Evolutionary conservation across 139 green algal species (phyloP).

Genomic region (Chlorella sp.): DNA sequence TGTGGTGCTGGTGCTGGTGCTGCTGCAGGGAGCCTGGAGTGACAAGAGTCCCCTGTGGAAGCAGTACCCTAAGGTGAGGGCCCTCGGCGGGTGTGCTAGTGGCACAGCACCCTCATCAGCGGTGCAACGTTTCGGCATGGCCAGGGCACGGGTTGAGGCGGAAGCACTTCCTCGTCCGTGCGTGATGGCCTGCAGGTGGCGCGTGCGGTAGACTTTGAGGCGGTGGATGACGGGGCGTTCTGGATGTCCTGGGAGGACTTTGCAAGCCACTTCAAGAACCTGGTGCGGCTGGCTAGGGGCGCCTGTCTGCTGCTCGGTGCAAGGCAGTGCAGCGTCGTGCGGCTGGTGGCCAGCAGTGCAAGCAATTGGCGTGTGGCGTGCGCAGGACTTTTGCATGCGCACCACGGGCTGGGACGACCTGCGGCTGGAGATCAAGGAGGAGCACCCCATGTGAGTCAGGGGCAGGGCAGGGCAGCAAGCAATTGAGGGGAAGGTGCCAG

Average conservation of each 20-base stretch:
- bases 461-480: background rate
- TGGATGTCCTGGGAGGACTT: slow-evolving; percentile 29
- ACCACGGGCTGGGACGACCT: slow-evolving; percentile 34
- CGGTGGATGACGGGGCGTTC: slow-evolving; percentile 43
- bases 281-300: too few relatives aligned
- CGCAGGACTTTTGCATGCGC: slow-evolving; percentile 28
- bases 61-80: slow-evolving; percentile 32
- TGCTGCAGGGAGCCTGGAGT: slow-evolving; percentile 33
- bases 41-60: slow-evolving; percentile 36
- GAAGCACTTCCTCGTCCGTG: too few relatives aligned
- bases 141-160: too few relatives aligned
- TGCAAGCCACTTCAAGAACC: too few relatives aligned
- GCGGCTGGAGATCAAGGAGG: slow-evolving; percentile 28
- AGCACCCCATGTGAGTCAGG: slow-evolving; percentile 3
- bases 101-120: too few relatives aligned
- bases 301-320: too few relatives aligned
- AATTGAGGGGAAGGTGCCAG: background rate
- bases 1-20: background rate
- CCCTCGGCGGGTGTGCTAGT: too few relatives aligned
- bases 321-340: background rate
- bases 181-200: slow-evolving; percentile 28
- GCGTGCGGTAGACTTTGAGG: slow-evolving; percentile 24
- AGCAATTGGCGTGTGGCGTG: background rate
- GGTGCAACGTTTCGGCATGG: too few relatives aligned
- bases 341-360: background rate